Base-by-base conservation (phyloP, 1,284 basidiomycete genomes). In the Pseudozyma sp. region DNA sequence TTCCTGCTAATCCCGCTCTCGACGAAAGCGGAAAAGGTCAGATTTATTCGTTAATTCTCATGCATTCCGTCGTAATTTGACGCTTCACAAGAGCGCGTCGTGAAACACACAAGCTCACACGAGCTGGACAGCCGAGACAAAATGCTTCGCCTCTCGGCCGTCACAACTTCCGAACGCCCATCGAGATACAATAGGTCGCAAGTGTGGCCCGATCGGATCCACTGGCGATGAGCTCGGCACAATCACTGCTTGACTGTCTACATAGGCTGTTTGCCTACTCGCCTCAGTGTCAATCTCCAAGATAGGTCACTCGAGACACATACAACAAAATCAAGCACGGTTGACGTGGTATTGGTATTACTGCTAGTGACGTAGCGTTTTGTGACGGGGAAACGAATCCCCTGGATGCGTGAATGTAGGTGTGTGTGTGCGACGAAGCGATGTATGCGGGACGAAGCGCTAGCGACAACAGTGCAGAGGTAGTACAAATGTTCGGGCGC, bases 341-440 rank as follows among this genome's bases (percentile, higher is more conserved):
- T 68, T 68, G 65, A 68, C 65, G 65, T 68, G 65, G 65, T 68
- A 62, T 63, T 56, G 53, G 52, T 68, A 68, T 68, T 68, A 50
- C 49, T 68, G 59, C 54, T 61, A 48, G 30, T 48, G 58, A 48
- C 49, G 50, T 60, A 60, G 58, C 49, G 50, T 60, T 53, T 60
- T 58, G 50, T 16, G 45, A 7, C 33, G 29, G 43, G 3, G 35
- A 37, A 37, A 14, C 35, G 35, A 37, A 16, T 29, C 35, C 29
- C 35, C 40, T 44, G 49, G 44, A 56, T 59, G 58, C 52, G 54
- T 55, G 55, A 47, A 50, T 24, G 24, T 24, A 24, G 24, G 24
- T 24, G 24, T 24, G 43, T 37, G 63, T 34, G 58, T 60, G 58
- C 56, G 66, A 52, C 35, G 24, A 34, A 61, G 43, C 17, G 44